Conservation (phyloP, 2,329 filamentous ascomycete species). For the Immersiporthe knoxdaviesiana region DNA sequence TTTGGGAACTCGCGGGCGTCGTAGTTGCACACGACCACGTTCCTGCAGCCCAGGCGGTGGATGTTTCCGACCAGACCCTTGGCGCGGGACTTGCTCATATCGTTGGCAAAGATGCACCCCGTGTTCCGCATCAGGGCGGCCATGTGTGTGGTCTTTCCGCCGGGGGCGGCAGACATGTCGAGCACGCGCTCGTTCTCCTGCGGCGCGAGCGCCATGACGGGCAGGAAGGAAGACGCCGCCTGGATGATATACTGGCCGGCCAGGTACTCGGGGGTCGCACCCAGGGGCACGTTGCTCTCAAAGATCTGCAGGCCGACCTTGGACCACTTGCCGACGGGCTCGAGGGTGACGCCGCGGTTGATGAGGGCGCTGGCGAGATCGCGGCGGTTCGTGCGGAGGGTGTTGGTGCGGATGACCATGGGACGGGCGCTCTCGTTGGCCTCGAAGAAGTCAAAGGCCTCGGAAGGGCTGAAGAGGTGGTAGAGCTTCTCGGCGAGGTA, state of each 20-base stretch:
- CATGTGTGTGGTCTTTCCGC: constrained; percentile 95
- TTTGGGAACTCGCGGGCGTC: constrained; percentile 92
- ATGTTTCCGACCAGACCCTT: constrained; percentile 99
- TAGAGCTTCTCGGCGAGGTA: constrained; percentile 97
- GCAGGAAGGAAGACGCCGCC: constrained; percentile 93
- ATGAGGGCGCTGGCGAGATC: constrained; percentile 92
- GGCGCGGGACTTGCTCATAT: constrained; percentile 88
- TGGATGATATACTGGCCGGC: constrained; percentile 98
- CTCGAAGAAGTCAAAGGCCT: constrained; percentile 98
- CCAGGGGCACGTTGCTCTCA: constrained; percentile 81
- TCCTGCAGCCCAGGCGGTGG: constrained; percentile 89
- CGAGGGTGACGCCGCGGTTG: constrained; percentile 93
- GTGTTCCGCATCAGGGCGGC: constrained; percentile 99
- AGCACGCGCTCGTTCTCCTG: constrained; percentile 91
- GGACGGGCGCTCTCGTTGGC: constrained; percentile 95
- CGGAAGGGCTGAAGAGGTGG: constrained; percentile 86
- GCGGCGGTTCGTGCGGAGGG: constrained; percentile 73
- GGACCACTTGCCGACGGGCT: constrained; percentile 97
- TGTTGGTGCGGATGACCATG: constrained; percentile 96
- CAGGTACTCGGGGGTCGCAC: constrained; percentile 96
- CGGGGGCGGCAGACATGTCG: constrained; percentile 92
- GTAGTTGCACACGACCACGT: constrained; percentile 94
- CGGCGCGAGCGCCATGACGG: constrained; percentile 94
- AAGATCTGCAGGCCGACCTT: constrained; percentile 98
- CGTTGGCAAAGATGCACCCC: constrained; percentile 93